Evolutionary conservation across 768 basidiomycete species (phyloP), one percentile per base, ranked within the genome.

Genomic region (Phaeotremella fagi): DNA sequence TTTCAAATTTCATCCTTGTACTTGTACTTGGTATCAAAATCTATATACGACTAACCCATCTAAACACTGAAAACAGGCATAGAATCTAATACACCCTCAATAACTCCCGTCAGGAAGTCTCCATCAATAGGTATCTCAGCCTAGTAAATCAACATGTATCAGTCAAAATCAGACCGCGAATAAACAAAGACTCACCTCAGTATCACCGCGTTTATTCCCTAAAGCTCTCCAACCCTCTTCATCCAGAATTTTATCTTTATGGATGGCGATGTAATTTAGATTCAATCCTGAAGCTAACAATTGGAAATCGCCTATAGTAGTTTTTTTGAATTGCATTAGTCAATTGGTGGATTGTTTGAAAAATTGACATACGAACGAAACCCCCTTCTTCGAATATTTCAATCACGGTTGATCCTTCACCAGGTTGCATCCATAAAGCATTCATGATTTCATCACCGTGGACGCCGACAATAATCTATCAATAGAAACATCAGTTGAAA

Each of bases 301-400:
- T 42, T 68, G 54, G 36, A 57, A 65, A 16, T 70, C 64, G 18
- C 69, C 68, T 73, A 48, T 4, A 11, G 44, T n/a, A n/a, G n/a
- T n/a, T n/a, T n/a, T n/a, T n/a, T n/a, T n/a, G n/a, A n/a, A n/a
- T n/a, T n/a, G n/a, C n/a, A n/a, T n/a, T n/a, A n/a, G n/a, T n/a
- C n/a, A n/a, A n/a, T n/a, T n/a, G n/a, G n/a, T n/a, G n/a, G n/a
- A n/a, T n/a, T n/a, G n/a, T n/a, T n/a, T n/a, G n/a, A n/a, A n/a
- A n/a, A n/a, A n/a, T n/a, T n/a, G n/a, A 61, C 66, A 52, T 33
- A 73, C 69, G 72, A 23, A 58, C 52, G 49, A 68, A 73, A 4
- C 61, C 56, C 1, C 66, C 68, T 18, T 60, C 58, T 47, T 71
- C 70, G 48, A 66, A 71, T 11, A 73, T 28, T 53, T 71, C 65